Evolutionary conservation across 192 early-diverging fungal species (phyloP).

Genomic region (Paraglomus brasilianum): DNA sequence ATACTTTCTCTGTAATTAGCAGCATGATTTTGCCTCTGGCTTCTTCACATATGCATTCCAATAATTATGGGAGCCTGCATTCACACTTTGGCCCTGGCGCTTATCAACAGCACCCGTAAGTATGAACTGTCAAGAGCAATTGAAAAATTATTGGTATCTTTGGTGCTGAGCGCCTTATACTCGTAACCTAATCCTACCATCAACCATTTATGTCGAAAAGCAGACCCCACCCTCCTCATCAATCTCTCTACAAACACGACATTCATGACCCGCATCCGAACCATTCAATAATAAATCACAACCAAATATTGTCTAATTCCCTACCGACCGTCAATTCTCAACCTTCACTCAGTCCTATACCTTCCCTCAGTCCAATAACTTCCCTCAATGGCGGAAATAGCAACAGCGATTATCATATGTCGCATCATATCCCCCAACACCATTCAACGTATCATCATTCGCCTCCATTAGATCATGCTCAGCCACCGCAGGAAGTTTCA

Average conservation of each 20-base stretch:
- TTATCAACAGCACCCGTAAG: slow-evolving; percentile 19
- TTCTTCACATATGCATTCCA: slow-evolving; percentile 22
- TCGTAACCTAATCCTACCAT: neutral
- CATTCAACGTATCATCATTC: slow-evolving; percentile 21
- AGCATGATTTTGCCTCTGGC: slow-evolving; percentile 17
- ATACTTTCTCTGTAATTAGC: neutral
- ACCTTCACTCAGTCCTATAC: neutral
- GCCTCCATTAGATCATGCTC: slow-evolving; percentile 24
- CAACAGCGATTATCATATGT: slow-evolving; percentile 25
- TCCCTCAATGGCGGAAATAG: slow-evolving; percentile 16
- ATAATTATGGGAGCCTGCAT: neutral
- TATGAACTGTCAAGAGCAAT: neutral
- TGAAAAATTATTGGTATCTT: neutral
- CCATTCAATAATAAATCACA: slow-evolving; percentile 11
- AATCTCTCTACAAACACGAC: slow-evolving; percentile 7
- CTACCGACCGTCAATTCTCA: slow-evolving; percentile 24
- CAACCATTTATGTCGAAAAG: neutral
- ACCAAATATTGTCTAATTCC: slow-evolving; percentile 21
- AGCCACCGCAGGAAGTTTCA: slow-evolving; percentile 26
- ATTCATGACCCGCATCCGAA: slow-evolving; percentile 7
- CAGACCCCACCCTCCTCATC: slow-evolving; percentile 7
- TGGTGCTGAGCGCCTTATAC: neutral
- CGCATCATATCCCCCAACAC: slow-evolving; percentile 26
- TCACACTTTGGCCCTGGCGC: slow-evolving; percentile 15
- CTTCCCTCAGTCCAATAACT: slow-evolving; percentile 24